Percentiles rank a stretch among this genome's conserved stretches.
These are phyloP conservation scores for Eutypa lata DNA, from an alignment of 2,329 filamentous ascomycete species.

Conservation along the genomic window DNA sequence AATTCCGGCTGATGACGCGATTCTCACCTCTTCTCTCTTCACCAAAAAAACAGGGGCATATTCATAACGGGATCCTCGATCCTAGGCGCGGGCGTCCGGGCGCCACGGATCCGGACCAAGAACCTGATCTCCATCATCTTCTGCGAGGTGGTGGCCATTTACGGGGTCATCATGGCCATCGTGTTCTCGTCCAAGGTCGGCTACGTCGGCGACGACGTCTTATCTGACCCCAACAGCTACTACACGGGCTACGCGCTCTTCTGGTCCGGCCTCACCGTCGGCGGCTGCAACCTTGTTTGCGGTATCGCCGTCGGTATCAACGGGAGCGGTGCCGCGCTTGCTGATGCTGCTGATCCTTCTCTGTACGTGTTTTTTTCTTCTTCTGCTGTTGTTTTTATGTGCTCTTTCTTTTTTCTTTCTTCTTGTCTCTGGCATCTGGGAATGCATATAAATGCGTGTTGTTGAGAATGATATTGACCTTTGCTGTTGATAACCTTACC, in stretches of 20 bases:
- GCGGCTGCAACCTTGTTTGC: constrained; percentile 92
- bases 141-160: constrained; percentile 99
- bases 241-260: constrained; percentile 96
- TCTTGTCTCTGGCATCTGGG: too few relatives aligned
- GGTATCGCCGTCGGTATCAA: constrained; percentile 98
- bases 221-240: constrained; percentile 76
- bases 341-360: constrained; percentile 87
- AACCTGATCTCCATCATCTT: constrained; percentile 99
- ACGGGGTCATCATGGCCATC: constrained; percentile 99
- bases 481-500: too few relatives aligned
- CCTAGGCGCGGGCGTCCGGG: constrained; percentile 92
- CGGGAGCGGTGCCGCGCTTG: constrained; percentile 90
- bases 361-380: constrained; percentile 58
- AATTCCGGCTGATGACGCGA: too few relatives aligned
- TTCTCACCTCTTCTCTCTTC: too few relatives aligned
- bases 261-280: constrained; percentile 93
- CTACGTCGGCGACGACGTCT: constrained; percentile 57
- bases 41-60: constrained; percentile 92
- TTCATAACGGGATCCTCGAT: constrained; percentile 98
- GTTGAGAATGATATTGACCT: too few relatives aligned
- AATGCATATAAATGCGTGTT: too few relatives aligned
- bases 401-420: neutral
- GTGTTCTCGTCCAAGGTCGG: constrained; percentile 90
- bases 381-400: constrained; percentile 11
- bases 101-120: constrained; percentile 97